Percentiles rank a stretch among this genome's conserved stretches.
Evolutionary conservation across 345 rosid species (phyloP).

Genomic region (Arabis hirsuta): DNA sequence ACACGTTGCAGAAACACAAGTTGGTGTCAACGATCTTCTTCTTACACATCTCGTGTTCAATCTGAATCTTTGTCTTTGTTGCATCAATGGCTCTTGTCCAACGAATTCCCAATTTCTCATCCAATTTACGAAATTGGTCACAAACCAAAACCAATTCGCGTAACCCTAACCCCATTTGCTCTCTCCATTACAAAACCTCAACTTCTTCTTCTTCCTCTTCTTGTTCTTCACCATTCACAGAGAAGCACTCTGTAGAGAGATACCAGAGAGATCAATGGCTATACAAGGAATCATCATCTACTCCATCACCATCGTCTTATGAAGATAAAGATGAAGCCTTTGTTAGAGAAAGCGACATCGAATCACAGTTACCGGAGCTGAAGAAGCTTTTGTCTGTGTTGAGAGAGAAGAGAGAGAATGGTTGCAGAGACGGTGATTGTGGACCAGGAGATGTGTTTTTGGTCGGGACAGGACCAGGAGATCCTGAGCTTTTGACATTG

Average conservation of each 20-base stretch:
- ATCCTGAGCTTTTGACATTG: constrained; percentile 86
- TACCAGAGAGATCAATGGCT: constrained; percentile 76
- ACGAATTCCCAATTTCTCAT: constrained; percentile 32
- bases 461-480: constrained; percentile 99
- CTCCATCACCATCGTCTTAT: constrained; percentile 21
- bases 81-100: constrained; percentile 43
- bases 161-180: constrained; percentile 37
- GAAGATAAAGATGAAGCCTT: constrained; percentile 48
- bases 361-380: constrained; percentile 87
- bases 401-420: constrained; percentile 63
- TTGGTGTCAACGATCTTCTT: too few relatives aligned
- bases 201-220: constrained; percentile 45
- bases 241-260: constrained; percentile 64
- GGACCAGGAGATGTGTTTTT: constrained; percentile 82
- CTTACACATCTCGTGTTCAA: too few relatives aligned
- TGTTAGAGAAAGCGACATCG: constrained; percentile 73
- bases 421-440: constrained; percentile 45
- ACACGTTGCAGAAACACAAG: too few relatives aligned
- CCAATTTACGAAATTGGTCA: constrained; percentile 25
- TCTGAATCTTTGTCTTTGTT: neutral
- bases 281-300: constrained; percentile 41
- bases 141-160: constrained; percentile 29
- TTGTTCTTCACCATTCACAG: constrained; percentile 69
- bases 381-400: constrained; percentile 76
- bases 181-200: constrained; percentile 42